Conservation (phyloP, 2,329 filamentous ascomycete species). For the Clonostachys rhizophaga region DNA sequence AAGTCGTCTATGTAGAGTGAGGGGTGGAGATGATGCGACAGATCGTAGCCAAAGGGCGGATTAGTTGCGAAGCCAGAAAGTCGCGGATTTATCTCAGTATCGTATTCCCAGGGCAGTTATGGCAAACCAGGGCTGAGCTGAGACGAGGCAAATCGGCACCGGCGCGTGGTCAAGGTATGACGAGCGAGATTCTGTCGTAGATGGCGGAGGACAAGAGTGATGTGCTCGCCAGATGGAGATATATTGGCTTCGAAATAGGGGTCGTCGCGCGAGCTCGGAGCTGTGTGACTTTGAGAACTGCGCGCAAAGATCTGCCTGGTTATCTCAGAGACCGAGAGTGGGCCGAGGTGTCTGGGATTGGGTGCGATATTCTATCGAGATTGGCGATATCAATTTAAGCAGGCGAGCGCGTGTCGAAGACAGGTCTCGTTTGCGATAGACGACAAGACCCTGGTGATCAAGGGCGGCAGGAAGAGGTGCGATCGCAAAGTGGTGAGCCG, state of each 20-base stretch:
- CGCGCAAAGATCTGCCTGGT: too few relatives aligned
- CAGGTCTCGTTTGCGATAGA: too few relatives aligned
- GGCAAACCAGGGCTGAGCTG: conserved; percentile 5
- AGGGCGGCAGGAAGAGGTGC: too few relatives aligned
- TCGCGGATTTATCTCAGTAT: too few relatives aligned
- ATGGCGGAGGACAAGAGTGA: conserved; percentile 7
- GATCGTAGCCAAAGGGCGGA: conserved; percentile 22
- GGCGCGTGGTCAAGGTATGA: conserved; percentile 22
- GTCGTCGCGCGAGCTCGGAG: neutral
- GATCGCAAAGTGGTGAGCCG: conserved; percentile 1
- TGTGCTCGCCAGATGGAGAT: neutral
- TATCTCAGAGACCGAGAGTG: too few relatives aligned
- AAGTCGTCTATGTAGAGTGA: conserved; percentile 5
- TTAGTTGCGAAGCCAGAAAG: conserved; percentile 14
- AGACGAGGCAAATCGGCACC: conserved; percentile 25
- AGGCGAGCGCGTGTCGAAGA: too few relatives aligned
- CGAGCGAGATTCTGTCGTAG: conserved; percentile 21
- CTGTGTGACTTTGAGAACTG: neutral
- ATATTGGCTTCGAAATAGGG: conserved; percentile 4
- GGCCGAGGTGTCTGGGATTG: too few relatives aligned
- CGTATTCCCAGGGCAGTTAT: conserved; percentile 13
- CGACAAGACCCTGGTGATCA: too few relatives aligned
- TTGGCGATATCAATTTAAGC: too few relatives aligned
- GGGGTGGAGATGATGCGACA: conserved; percentile 8
- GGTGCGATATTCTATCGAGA: too few relatives aligned